These are phyloP conservation scores for Penicillium sp. DNA, from an alignment of 2,329 filamentous ascomycete genomes.

Conservation along the genomic window DNA sequence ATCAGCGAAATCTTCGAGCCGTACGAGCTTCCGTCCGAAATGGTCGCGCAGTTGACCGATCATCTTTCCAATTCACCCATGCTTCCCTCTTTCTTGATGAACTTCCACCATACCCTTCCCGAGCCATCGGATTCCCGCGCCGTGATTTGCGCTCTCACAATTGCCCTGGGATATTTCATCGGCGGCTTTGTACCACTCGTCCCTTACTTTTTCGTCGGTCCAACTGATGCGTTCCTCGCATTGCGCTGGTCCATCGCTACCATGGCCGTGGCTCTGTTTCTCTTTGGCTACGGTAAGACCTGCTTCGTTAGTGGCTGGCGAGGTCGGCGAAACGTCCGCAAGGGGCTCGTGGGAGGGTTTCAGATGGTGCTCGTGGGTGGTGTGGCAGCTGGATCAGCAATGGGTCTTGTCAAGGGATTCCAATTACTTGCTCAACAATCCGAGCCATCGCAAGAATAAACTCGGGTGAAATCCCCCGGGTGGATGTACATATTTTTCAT, in stretches of 20 bases:
- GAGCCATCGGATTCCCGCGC: slow-evolving; percentile 38
- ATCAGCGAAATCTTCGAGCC: slow-evolving; percentile 37
- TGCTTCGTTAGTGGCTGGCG: slow-evolving; percentile 38
- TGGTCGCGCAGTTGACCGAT: slow-evolving; percentile 33
- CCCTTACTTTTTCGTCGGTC: slow-evolving; percentile 58
- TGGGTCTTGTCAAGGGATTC: slow-evolving; percentile 39
- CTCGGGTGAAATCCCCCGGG: too few relatives aligned
- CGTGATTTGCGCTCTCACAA: slow-evolving; percentile 36
- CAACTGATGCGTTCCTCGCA: slow-evolving; percentile 77
- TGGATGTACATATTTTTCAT: slow-evolving; percentile 1
- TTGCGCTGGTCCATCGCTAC: slow-evolving; percentile 50
- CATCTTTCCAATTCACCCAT: slow-evolving; percentile 35
- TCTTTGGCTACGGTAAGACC: slow-evolving; percentile 49
- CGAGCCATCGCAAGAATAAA: slow-evolving; percentile 6
- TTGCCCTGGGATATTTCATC: slow-evolving; percentile 39
- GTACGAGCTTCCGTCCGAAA: slow-evolving; percentile 34
- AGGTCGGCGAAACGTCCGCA: slow-evolving; percentile 29
- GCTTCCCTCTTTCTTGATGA: slow-evolving; percentile 39
- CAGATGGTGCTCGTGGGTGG: slow-evolving; percentile 41
- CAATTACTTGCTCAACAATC: slow-evolving; percentile 26
- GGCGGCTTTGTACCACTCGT: slow-evolving; percentile 47
- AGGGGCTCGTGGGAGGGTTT: slow-evolving; percentile 32
- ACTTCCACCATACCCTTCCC: slow-evolving; percentile 38
- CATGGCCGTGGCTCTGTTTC: slow-evolving; percentile 45
- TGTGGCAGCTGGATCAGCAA: slow-evolving; percentile 37